phyloP scores from a whole-genome alignment of 352 stramenopile genomes.

The Phytophthora sp. region DNA sequence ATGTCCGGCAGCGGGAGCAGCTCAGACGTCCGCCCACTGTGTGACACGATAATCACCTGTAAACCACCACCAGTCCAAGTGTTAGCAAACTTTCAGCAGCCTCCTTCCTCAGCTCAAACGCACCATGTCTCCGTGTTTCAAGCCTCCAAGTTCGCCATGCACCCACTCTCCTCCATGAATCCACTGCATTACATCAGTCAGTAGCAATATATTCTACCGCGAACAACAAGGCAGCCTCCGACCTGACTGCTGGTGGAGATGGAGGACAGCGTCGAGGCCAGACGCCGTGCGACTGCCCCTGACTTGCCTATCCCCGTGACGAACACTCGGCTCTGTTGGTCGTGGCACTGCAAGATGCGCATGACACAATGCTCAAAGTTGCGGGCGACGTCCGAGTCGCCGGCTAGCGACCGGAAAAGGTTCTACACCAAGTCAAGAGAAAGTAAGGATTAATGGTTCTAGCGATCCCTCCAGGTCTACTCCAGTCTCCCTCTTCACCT shows the following conservation, averaged over 20 bases:
- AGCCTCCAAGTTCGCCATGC: slow-evolving; percentile 78
- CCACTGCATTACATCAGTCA: slow-evolving; percentile 44
- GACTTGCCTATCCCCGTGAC: slow-evolving; percentile 86
- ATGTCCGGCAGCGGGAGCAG: slow-evolving; percentile 56
- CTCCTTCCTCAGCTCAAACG: too few species aligned
- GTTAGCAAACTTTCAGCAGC: background rate
- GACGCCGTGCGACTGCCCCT: slow-evolving; percentile 67
- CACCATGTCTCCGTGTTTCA: slow-evolving; percentile 62
- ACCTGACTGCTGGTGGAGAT: slow-evolving; percentile 79
- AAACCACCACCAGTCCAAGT: background rate
- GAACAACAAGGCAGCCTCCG: background rate
- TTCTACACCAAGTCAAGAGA: slow-evolving; percentile 26
- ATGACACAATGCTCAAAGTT: slow-evolving; percentile 42
- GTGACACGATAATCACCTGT: slow-evolving; percentile 65
- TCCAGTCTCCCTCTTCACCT: too few species aligned
- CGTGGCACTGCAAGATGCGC: slow-evolving; percentile 51
- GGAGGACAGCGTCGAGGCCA: slow-evolving; percentile 76
- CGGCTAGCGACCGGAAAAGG: slow-evolving; percentile 42
- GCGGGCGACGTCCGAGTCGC: slow-evolving; percentile 28
- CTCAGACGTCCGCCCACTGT: slow-evolving; percentile 75
- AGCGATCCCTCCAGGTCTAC: too few species aligned
- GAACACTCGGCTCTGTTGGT: slow-evolving; percentile 57
- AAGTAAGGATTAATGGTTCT: too few species aligned
- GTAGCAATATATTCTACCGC: background rate
- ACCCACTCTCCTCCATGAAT: slow-evolving; percentile 82